Conservation (phyloP, 2,329 filamentous ascomycete genomes). For the Phialocephala sp. region DNA sequence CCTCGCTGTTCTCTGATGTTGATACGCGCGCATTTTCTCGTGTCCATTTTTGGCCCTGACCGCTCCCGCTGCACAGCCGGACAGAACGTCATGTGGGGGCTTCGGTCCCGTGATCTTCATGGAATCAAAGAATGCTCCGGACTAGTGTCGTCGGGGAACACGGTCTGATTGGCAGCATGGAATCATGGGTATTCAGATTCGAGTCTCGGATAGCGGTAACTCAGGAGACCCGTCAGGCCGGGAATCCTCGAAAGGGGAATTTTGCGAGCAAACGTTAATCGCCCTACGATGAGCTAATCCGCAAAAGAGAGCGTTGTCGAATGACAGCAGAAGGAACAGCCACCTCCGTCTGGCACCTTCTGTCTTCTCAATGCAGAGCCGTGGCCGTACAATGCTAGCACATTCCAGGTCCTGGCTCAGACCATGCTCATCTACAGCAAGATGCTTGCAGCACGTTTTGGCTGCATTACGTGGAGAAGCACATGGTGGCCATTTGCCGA, state of each 20-base stretch:
- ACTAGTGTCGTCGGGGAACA: not conserved
- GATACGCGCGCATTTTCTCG: constrained; percentile 26
- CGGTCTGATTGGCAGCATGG: not conserved
- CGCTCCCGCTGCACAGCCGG: constrained; percentile 15
- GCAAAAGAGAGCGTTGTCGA: not conserved
- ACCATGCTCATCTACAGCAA: constrained; percentile 1
- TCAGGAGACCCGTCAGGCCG: constrained; percentile 3
- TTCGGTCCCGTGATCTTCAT: constrained; percentile 5
- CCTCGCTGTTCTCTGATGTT: not conserved
- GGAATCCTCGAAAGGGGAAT: not conserved
- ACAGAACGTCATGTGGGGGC: constrained; percentile 5
- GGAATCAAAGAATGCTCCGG: not conserved
- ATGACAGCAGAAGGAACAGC: not conserved
- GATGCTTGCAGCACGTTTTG: not conserved
- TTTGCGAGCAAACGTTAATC: not conserved
- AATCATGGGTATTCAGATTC: not conserved
- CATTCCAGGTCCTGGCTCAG: not conserved
- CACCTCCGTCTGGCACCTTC: not conserved
- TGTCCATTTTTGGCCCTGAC: constrained; percentile 33
- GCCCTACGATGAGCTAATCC: constrained; percentile 4
- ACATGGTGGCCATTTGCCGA: not conserved
- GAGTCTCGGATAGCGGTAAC: constrained; percentile 5
- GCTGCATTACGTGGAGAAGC: not conserved
- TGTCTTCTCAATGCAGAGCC: not conserved
- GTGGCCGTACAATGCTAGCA: not conserved